phyloP scores from a whole-genome alignment of 1,284 basidiomycete genomes.

The Ustilago lituana region DNA sequence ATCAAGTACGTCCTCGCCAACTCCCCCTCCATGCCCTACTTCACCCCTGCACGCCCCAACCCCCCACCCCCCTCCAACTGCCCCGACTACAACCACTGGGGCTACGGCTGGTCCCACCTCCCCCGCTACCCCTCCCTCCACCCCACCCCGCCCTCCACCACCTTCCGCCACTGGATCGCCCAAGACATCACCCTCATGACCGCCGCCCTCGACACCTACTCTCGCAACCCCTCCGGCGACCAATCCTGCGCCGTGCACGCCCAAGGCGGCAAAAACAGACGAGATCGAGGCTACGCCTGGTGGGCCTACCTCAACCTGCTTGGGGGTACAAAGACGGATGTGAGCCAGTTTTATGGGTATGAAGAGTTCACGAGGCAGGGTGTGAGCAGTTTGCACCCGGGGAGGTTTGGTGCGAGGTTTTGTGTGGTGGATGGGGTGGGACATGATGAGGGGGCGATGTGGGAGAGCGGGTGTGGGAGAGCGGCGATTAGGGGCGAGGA shows the following conservation, averaged over 20 bases:
- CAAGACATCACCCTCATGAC: conserved; percentile 44
- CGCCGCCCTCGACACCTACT: conserved; percentile 32
- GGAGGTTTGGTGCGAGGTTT: conserved; percentile 17
- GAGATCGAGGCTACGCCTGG: conserved; percentile 54
- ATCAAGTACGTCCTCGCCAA: conserved; percentile 45
- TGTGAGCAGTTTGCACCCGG: conserved; percentile 2
- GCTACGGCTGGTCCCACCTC: conserved; percentile 35
- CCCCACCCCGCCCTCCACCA: no score
- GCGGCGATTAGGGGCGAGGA: conserved; percentile 36
- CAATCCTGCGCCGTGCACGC: conserved; percentile 40
- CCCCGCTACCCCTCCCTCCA: no score
- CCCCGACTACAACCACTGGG: conserved; percentile 29
- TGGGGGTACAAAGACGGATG: conserved; percentile 45
- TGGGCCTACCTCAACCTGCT: conserved; percentile 57
- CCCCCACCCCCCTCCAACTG: not conserved
- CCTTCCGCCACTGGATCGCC: conserved; percentile 24
- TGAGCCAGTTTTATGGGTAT: conserved; percentile 42
- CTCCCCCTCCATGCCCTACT: conserved; percentile 51
- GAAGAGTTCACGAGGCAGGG: conserved; percentile 1
- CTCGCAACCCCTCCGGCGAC: conserved; percentile 28
- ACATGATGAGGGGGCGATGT: conserved; percentile 36
- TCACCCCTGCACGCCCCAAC: conserved; percentile 42
- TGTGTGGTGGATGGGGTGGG: conserved; percentile 26
- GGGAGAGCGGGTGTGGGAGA: conserved; percentile 34
- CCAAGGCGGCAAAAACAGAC: conserved; percentile 50